phyloP scores from a whole-genome alignment of 2,329 filamentous ascomycete species.

The Dactylellina sp. region DNA sequence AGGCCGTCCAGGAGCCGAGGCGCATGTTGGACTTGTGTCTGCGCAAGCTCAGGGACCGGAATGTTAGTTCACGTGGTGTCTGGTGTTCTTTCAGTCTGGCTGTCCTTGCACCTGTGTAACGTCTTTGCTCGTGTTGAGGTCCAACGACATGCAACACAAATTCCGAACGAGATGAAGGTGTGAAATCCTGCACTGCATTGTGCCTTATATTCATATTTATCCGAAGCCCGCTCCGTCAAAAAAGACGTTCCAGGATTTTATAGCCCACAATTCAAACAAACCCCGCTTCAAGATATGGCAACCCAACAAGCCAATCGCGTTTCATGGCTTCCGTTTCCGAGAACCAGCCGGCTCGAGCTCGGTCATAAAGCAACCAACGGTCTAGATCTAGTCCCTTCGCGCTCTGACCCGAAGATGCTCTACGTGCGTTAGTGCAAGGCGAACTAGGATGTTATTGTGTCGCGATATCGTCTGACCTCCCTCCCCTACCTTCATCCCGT shows the following conservation, averaged over 20 bases:
- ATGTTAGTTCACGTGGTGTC: neutral
- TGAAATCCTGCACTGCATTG: neutral
- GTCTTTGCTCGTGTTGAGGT: conserved; percentile 29
- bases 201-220: conserved; percentile 13
- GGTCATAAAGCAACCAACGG: conserved; percentile 19
- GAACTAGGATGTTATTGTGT: conserved; percentile 25
- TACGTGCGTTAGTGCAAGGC: conserved; percentile 19
- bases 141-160: conserved; percentile 43
- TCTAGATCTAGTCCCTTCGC: conserved; percentile 22
- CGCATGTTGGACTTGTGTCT: neutral
- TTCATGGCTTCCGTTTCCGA: conserved; percentile 31
- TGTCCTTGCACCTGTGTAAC: conserved; percentile 25
- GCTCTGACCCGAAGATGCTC: conserved; percentile 29
- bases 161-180: neutral
- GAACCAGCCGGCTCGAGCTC: conserved; percentile 26
- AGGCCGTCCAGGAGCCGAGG: conserved; percentile 4
- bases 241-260: conserved; percentile 14
- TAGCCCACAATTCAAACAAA: conserved; percentile 36
- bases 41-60: neutral
- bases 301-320: conserved; percentile 14
- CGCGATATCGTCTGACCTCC: conserved; percentile 52
- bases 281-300: conserved; percentile 14
- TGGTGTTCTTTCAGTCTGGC: neutral
- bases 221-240: conserved; percentile 5
- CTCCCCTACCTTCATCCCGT: conserved; percentile 7